Conservation (phyloP, 139 green algal species). For the Auxenochlorella pyrenoidosa region DNA sequence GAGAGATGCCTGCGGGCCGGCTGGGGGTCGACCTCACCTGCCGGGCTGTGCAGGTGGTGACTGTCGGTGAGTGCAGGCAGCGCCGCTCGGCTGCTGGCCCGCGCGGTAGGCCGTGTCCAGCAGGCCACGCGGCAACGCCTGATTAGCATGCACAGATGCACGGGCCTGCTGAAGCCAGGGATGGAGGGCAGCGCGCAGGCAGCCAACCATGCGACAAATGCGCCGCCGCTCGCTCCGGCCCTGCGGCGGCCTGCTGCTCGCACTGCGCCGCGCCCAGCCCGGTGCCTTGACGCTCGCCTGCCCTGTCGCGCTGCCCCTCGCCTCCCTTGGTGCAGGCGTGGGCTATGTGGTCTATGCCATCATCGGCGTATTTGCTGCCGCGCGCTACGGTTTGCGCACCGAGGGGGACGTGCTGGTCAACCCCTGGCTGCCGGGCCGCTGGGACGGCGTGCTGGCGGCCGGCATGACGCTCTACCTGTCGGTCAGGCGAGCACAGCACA, state of each 20-base stretch:
- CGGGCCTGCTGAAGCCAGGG: no score
- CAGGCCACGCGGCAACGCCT: no score
- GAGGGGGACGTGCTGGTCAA: conserved; percentile 65
- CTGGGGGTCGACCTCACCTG: conserved; percentile 43
- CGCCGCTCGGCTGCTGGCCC: no score
- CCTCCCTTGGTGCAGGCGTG: conserved; percentile 27
- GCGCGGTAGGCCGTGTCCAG: no score
- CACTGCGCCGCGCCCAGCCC: not conserved
- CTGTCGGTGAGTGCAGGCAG: conserved; percentile 43
- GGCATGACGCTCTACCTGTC: conserved; percentile 54
- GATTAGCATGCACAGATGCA: no score
- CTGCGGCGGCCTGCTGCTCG: no score
- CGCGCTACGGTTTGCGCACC: conserved; percentile 54
- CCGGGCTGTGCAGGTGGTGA: conserved; percentile 47
- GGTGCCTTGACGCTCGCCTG: not conserved
- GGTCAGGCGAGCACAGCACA: conserved; percentile 8
- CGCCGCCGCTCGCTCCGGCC: no score
- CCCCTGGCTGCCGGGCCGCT: conserved; percentile 50
- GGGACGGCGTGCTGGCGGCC: conserved; percentile 47
- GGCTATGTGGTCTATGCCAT: conserved; percentile 45
- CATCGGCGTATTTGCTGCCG: conserved; percentile 60
- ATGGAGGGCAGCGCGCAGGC: no score
- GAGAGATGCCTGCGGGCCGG: conserved; percentile 60
- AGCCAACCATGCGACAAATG: no score
- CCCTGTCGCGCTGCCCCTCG: not conserved